Evolutionary conservation across 1,284 basidiomycete genomes (phyloP), one percentile per base, ranked within the genome.

Genomic region (Malassezia vespertilionis): DNA sequence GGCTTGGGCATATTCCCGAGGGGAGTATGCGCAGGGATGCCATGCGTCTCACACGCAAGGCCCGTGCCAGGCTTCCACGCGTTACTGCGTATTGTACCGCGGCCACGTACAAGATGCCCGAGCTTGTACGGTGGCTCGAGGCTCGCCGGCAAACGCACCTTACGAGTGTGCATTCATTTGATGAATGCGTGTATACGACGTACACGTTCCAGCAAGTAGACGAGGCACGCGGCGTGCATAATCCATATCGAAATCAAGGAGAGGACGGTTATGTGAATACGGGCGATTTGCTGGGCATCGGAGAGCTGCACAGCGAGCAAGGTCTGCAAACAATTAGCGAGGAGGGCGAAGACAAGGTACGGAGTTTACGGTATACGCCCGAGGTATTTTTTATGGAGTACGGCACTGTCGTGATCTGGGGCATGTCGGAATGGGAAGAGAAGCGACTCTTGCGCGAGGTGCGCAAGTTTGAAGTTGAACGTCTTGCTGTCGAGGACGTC

Each of bases 51-150:
- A 95, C 89, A 0, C 90, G 91, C 73, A 86, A 84, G 72, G 90
- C 90, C 65, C 88, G 89, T 27, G 88, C 89, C 59, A 86, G 83
- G 33, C 72, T 95, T 24, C 88, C 90, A n/a, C 76, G 90, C 57
- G 89, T 91, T 15, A 93, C 89, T 4, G 89, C 89, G 2, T 95
- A 93, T 73, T 86, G 87, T 45, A 95, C 89, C 12, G 86, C 89
- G 30, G 82, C 80, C 35, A 88, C 87, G 11, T 95, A 91, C 70
- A 79, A 84, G 44, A 82, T 93, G 73, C 77, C 79, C 32, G 86
- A 87, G 31, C 76, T 93, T 12, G 79, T 87, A 73, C 83, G 82
- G 63, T 91, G 90, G 73, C 83, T 93, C 63, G 80, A 83, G 54
- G 84, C 86, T 1, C 78, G 88, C 27, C 80, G 80, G 45, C 72